These are phyloP conservation scores for Rhodotorula sp. DNA, from an alignment of 1,284 basidiomycete genomes.

Conservation along the genomic window DNA sequence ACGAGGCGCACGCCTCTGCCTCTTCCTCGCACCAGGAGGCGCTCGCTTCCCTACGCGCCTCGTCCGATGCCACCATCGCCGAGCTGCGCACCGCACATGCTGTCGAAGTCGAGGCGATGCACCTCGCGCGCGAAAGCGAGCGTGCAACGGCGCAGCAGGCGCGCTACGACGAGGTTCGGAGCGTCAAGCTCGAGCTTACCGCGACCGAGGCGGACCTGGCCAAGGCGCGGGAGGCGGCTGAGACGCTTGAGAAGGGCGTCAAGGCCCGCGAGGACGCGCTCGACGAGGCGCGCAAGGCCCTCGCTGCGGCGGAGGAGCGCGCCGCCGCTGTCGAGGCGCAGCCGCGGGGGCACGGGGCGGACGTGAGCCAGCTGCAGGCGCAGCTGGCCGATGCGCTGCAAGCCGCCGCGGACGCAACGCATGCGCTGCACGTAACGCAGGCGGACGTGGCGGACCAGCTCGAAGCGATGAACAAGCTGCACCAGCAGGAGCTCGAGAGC, in stretches of 20 bases:
- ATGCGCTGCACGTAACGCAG: conserved; percentile 25
- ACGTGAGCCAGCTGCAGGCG: neutral
- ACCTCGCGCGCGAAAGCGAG: neutral
- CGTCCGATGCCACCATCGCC: conserved; percentile 65
- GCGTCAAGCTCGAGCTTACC: conserved; percentile 59
- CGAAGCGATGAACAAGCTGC: conserved; percentile 28
- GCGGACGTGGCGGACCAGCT: conserved; percentile 20
- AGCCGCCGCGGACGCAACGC: conserved; percentile 22
- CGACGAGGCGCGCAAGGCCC: conserved; percentile 18
- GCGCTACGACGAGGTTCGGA: neutral
- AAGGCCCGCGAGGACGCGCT: neutral
- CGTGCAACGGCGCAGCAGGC: neutral
- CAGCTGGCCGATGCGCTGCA: conserved; percentile 2
- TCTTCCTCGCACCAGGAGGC: conserved; percentile 67
- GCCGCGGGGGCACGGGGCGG: neutral
- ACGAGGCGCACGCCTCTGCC: conserved; percentile 65
- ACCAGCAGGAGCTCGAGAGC: conserved; percentile 13
- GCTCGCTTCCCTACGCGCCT: conserved; percentile 65
- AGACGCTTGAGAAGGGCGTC: conserved; percentile 3
- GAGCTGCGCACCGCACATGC: conserved; percentile 67
- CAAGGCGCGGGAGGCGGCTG: conserved; percentile 65
- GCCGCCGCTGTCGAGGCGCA: conserved; percentile 3
- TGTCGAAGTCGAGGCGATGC: conserved; percentile 57
- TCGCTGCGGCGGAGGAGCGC: conserved; percentile 19
- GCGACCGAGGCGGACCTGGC: conserved; percentile 72